Conservation (phyloP, 257 asterid species). For the Pogostemon cablin region DNA sequence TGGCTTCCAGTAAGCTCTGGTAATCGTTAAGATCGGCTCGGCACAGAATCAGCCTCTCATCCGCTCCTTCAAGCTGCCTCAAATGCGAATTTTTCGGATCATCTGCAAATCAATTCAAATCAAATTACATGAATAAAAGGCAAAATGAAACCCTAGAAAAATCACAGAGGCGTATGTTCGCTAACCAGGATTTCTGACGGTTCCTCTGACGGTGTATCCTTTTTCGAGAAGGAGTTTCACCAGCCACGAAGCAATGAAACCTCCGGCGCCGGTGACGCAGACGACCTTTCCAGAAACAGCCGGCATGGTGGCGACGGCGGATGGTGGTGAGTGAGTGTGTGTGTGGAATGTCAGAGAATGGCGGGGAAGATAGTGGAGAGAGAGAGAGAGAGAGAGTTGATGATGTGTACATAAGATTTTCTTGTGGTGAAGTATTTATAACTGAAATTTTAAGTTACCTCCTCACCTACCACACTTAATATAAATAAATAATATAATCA, state of each 20-base stretch:
- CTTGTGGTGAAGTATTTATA: slow-evolving; percentile 28
- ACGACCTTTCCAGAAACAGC: slow-evolving; percentile 64
- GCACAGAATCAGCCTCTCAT: slow-evolving; percentile 71
- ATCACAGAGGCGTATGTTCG: background rate
- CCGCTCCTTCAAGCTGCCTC: slow-evolving; percentile 82
- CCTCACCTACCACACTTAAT: slow-evolving; percentile 32
- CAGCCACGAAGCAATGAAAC: slow-evolving; percentile 96
- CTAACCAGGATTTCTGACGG: slow-evolving; percentile 89
- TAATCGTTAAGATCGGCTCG: slow-evolving; percentile 84
- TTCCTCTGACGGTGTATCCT: slow-evolving; percentile 90
- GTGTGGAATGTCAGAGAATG: background rate
- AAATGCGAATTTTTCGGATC: slow-evolving; percentile 85
- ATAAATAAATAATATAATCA: no score
- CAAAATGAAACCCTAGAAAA: background rate
- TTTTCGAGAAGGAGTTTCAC: slow-evolving; percentile 84
- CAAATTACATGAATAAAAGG: background rate
- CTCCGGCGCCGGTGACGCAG: slow-evolving; percentile 99
- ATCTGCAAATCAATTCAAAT: slow-evolving; percentile 41
- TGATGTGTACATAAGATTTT: slow-evolving; percentile 8
- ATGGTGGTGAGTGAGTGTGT: slow-evolving; percentile 6
- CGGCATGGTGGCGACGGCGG: slow-evolving; percentile 52
- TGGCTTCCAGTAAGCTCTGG: slow-evolving; percentile 69
- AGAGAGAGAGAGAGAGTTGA: background rate
- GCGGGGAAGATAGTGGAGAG: background rate
- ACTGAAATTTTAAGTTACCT: background rate